These are phyloP conservation scores for Fusarium goolgardi DNA, from an alignment of 2,329 filamentous ascomycete genomes.

Conservation along the genomic window DNA sequence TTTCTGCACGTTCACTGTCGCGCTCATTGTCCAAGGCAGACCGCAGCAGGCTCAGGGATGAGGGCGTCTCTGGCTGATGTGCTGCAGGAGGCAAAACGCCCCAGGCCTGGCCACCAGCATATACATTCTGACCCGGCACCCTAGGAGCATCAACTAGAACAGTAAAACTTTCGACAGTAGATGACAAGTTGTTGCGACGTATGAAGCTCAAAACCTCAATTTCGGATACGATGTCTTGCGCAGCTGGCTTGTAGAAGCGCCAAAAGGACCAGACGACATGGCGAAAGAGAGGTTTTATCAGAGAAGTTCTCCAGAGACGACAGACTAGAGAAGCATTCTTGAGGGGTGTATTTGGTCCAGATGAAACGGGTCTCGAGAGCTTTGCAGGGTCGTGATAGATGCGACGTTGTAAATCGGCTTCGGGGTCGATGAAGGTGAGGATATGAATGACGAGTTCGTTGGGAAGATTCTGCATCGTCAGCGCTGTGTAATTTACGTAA, in stretches of 20 bases:
- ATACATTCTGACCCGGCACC: slow-evolving; percentile 43
- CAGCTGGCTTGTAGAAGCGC: slow-evolving; percentile 46
- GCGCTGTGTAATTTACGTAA: background rate
- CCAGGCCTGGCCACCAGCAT: slow-evolving; percentile 44
- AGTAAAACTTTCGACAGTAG: slow-evolving; percentile 57
- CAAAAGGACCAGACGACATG: slow-evolving; percentile 60
- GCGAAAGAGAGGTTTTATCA: slow-evolving; percentile 68
- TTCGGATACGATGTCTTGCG: slow-evolving; percentile 41
- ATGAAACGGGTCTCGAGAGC: slow-evolving; percentile 43
- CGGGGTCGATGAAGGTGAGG: slow-evolving; percentile 63
- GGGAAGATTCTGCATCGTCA: slow-evolving; percentile 59
- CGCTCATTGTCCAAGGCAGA: slow-evolving; percentile 30
- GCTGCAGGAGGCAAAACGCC: slow-evolving; percentile 49
- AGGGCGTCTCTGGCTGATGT: slow-evolving; percentile 24
- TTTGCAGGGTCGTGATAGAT: slow-evolving; percentile 62
- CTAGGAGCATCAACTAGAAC: slow-evolving; percentile 53
- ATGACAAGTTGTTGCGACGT: slow-evolving; percentile 51
- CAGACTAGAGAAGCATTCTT: slow-evolving; percentile 68
- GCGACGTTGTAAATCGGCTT: slow-evolving; percentile 60
- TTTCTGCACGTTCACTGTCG: slow-evolving; percentile 36
- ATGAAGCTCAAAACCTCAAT: slow-evolving; percentile 58
- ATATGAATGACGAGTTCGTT: slow-evolving; percentile 71
- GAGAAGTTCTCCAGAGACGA: slow-evolving; percentile 63
- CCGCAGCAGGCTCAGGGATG: slow-evolving; percentile 46
- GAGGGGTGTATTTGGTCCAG: slow-evolving; percentile 51